Evolutionary conservation across 1,139 yeast genomes (phyloP).

Genomic region (Nakaseomyces nivariensis): DNA sequence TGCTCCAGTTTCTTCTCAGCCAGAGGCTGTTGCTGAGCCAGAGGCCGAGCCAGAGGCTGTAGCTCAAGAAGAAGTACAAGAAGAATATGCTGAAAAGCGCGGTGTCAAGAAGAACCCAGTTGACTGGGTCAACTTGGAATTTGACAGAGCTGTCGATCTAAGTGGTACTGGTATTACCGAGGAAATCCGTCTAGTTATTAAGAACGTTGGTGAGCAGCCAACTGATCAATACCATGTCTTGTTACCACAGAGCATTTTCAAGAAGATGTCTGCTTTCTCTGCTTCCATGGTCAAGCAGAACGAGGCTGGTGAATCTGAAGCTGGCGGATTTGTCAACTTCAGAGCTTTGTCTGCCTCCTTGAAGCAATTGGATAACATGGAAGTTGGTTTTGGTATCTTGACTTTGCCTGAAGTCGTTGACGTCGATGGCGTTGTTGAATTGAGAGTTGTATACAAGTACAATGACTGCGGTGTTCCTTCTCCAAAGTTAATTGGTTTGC

Average conservation of each 20-base stretch:
- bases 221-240: constrained; percentile 43
- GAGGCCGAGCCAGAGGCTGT: not conserved
- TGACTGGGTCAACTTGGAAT: constrained; percentile 31
- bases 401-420: constrained; percentile 56
- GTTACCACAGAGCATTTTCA: constrained; percentile 37
- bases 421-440: constrained; percentile 44
- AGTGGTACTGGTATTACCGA: constrained; percentile 60
- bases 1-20: not conserved
- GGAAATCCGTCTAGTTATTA: constrained; percentile 43
- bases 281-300: constrained; percentile 26
- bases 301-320: constrained; percentile 27
- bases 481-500: constrained; percentile 54
- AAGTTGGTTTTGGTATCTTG: constrained; percentile 38
- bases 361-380: constrained; percentile 12
- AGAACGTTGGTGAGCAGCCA: constrained; percentile 50
- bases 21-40: not conserved
- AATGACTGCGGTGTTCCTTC: constrained; percentile 44
- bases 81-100: too few relatives aligned
- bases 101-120: not conserved
- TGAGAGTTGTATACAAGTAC: constrained; percentile 47
- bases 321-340: constrained; percentile 28
- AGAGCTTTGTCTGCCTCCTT: constrained; percentile 11
- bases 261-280: constrained; percentile 40
- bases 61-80: too few relatives aligned
- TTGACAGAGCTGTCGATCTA: constrained; percentile 47